Percentiles rank a stretch among this genome's conserved stretches.
These are phyloP conservation scores for Clitoria ternatea DNA, from an alignment of 306 rosid genomes.

Conservation along the genomic window DNA sequence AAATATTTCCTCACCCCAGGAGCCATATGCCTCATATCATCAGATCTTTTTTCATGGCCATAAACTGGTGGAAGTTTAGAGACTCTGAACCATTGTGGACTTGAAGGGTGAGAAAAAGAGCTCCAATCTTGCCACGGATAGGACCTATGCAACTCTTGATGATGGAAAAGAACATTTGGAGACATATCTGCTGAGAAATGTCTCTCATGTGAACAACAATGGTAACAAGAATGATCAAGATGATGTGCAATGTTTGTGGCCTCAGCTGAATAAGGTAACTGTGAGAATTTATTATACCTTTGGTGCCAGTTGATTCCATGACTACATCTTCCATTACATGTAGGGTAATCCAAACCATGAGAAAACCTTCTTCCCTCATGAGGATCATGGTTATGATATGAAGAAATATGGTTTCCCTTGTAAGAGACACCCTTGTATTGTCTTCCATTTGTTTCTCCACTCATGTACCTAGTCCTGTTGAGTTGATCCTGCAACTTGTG, in stretches of 20 bases:
- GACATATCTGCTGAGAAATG: conserved; percentile 47
- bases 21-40: conserved; percentile 39
- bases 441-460: conserved; percentile 38
- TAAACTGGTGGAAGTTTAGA: conserved; percentile 39
- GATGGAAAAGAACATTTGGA: conserved; percentile 30
- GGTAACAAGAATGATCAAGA: conserved; percentile 42
- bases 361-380: conserved; percentile 37
- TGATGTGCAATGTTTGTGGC: conserved; percentile 50
- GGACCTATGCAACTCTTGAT: conserved; percentile 26
- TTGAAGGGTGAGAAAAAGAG: conserved; percentile 41
- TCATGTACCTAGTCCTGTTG: conserved; percentile 31
- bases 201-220: conserved; percentile 34
- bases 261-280: conserved; percentile 67
- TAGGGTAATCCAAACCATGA: conserved; percentile 39
- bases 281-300: conserved; percentile 34
- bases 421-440: conserved; percentile 28
- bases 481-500: conserved; percentile 60
- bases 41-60: conserved; percentile 39
- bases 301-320: conserved; percentile 34
- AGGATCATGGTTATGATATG: conserved; percentile 36
- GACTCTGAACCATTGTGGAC: conserved; percentile 37
- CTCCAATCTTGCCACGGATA: conserved; percentile 37
- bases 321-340: conserved; percentile 37
- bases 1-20: conserved; percentile 36
- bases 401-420: conserved; percentile 36